Percentiles rank a stretch among this genome's conserved stretches.
phyloP scores from a whole-genome alignment of 108 stramenopile species.

The Schizochytrium sp. region DNA sequence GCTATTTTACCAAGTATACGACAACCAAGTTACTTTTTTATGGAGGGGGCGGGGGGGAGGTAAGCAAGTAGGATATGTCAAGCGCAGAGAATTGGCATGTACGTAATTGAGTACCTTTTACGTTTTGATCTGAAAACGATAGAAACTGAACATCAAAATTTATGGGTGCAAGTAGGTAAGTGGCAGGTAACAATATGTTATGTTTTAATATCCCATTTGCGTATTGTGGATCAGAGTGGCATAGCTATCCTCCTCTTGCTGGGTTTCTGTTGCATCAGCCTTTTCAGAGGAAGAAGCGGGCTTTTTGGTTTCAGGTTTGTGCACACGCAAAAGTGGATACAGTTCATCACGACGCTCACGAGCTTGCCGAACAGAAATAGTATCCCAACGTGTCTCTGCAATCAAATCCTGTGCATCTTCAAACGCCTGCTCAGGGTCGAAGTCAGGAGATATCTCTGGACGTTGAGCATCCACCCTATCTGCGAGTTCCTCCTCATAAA shows the following conservation, averaged over 20 bases:
- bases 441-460: not conserved
- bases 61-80: too few relatives aligned
- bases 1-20: too few relatives aligned
- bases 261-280: not conserved
- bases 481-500: constrained; percentile 36
- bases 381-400: constrained; percentile 13
- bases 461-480: not conserved
- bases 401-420: constrained; percentile 47
- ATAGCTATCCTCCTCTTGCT: constrained; percentile 27
- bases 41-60: too few relatives aligned
- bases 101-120: too few relatives aligned
- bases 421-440: constrained; percentile 53
- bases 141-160: too few relatives aligned
- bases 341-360: constrained; percentile 50
- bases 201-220: constrained; percentile 12
- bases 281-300: not conserved
- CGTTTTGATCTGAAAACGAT: too few relatives aligned
- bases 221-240: constrained; percentile 54
- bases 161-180: too few relatives aligned
- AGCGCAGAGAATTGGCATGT: too few relatives aligned
- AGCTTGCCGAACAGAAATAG: not conserved
- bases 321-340: constrained; percentile 23
- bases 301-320: constrained; percentile 26
- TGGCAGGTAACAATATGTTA: too few relatives aligned
- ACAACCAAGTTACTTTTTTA: too few relatives aligned